A percentile compares a stretch with the other conserved stretches of the same genome.
phyloP scores from a whole-genome alignment of 495 filamentous ascomycete species.

The Tuber aestivum region DNA sequence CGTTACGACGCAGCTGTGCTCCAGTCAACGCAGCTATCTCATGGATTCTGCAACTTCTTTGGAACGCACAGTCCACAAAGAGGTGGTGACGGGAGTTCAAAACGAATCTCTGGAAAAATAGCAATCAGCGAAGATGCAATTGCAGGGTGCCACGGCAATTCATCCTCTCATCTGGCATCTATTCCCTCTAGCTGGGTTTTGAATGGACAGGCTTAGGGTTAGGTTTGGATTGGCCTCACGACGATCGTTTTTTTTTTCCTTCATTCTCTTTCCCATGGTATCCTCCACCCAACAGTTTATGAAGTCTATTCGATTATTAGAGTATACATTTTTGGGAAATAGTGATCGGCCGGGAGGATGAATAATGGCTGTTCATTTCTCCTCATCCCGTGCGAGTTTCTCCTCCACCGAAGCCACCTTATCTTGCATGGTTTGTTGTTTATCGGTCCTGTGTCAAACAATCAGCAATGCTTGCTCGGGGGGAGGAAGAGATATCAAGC shows the following conservation, averaged over 20 bases:
- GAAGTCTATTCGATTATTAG: not conserved
- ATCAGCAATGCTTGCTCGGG: constrained; percentile 8
- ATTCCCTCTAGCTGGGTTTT: not conserved
- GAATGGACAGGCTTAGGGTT: not conserved
- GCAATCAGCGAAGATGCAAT: not conserved
- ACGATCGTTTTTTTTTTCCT: not conserved
- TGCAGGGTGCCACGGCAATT: constrained; percentile 1
- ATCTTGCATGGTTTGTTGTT: constrained; percentile 30
- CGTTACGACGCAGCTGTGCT: not conserved
- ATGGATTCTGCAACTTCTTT: not conserved
- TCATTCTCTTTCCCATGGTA: not conserved
- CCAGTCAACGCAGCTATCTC: not conserved
- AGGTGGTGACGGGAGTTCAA: not conserved
- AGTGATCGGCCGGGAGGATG: not conserved
- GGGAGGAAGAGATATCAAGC: constrained; percentile 25
- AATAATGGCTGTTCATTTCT: constrained; percentile 10
- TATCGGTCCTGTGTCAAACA: constrained; percentile 37
- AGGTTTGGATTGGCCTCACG: not conserved
- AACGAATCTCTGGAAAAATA: not conserved
- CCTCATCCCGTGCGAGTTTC: constrained; percentile 22
- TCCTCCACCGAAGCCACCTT: constrained; percentile 41
- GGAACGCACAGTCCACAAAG: not conserved
- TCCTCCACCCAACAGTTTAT: not conserved
- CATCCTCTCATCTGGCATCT: not conserved
- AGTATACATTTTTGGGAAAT: not conserved